These are phyloP conservation scores for Pseudodiploospora longispora DNA, from an alignment of 2,329 filamentous ascomycete species.

Conservation along the genomic window DNA sequence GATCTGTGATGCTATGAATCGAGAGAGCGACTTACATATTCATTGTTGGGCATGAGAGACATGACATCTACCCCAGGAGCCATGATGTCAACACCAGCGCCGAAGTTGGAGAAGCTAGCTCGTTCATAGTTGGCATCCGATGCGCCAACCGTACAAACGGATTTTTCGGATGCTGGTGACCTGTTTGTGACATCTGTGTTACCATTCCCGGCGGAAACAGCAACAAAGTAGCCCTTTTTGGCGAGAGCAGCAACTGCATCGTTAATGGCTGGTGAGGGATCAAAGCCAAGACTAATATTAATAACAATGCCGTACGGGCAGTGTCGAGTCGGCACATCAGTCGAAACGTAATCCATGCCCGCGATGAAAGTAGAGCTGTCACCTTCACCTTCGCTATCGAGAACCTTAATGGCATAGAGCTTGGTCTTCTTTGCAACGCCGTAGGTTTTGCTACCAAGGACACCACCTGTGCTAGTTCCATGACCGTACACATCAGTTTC, in stretches of 20 bases:
- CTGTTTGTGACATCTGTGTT: slow-evolving; percentile 35
- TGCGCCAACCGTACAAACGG: slow-evolving; percentile 47
- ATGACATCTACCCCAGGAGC: slow-evolving; percentile 45
- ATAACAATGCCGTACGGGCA: slow-evolving; percentile 47
- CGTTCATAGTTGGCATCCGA: slow-evolving; percentile 44
- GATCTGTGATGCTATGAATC: neutral
- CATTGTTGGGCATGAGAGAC: slow-evolving; percentile 38
- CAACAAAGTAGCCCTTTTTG: slow-evolving; percentile 36
- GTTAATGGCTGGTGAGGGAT: slow-evolving; percentile 42
- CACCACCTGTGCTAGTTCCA: slow-evolving; percentile 40
- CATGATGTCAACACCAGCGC: slow-evolving; percentile 43
- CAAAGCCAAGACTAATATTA: slow-evolving; percentile 56
- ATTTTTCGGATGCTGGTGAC: slow-evolving; percentile 34
- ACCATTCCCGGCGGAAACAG: slow-evolving; percentile 21
- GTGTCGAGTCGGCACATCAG: slow-evolving; percentile 34
- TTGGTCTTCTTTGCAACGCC: slow-evolving; percentile 40
- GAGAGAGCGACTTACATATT: slow-evolving; percentile 17
- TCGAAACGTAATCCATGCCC: slow-evolving; percentile 41
- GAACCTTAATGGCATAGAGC: slow-evolving; percentile 36
- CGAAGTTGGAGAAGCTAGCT: slow-evolving; percentile 52
- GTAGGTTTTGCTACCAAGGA: slow-evolving; percentile 34
- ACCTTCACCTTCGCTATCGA: slow-evolving; percentile 33
- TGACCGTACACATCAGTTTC: slow-evolving; percentile 32
- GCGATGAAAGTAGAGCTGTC: slow-evolving; percentile 34
- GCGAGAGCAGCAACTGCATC: slow-evolving; percentile 39